Percentiles rank a stretch among this genome's conserved stretches.
These are phyloP conservation scores for Tremellales sp. DNA, from an alignment of 1,284 basidiomycete species.

Conservation along the genomic window DNA sequence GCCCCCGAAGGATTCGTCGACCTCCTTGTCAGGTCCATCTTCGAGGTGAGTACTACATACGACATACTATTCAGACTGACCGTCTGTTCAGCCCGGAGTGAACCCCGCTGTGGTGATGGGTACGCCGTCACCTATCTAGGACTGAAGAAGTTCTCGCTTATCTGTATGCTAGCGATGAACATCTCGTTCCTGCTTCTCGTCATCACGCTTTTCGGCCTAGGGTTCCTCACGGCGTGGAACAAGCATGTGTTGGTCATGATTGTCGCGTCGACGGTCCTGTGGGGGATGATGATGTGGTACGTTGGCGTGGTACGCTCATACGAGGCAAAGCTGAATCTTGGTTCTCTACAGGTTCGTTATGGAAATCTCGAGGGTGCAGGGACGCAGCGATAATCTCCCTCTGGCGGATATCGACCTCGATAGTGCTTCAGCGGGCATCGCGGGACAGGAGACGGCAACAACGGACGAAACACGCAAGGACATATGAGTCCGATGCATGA, in stretches of 20 bases:
- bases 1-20: slow-evolving; percentile 30
- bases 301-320: slow-evolving; percentile 7
- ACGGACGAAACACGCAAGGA: too few relatives aligned
- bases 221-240: slow-evolving; percentile 42
- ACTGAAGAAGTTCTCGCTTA: not conserved
- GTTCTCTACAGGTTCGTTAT: slow-evolving; percentile 38
- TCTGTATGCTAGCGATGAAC: slow-evolving; percentile 42
- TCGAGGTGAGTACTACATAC: slow-evolving; percentile 32
- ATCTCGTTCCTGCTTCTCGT: slow-evolving; percentile 45
- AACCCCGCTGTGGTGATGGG: slow-evolving; percentile 42
- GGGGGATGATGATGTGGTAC: slow-evolving; percentile 45
- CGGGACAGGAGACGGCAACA: too few relatives aligned
- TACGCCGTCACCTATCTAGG: slow-evolving; percentile 12
- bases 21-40: slow-evolving; percentile 39
- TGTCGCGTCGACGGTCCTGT: slow-evolving; percentile 31
- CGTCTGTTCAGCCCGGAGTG: slow-evolving; percentile 35
- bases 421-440: too few relatives aligned
- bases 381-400: slow-evolving; percentile 41
- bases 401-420: slow-evolving; percentile 7
- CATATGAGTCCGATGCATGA: too few relatives aligned
- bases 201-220: slow-evolving; percentile 39
- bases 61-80: not conserved
- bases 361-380: slow-evolving; percentile 39
- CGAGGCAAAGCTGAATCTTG: not conserved
- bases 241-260: slow-evolving; percentile 40